Base-by-base conservation (phyloP, 148 eudicot species). In the Spergularia bocconei region DNA sequence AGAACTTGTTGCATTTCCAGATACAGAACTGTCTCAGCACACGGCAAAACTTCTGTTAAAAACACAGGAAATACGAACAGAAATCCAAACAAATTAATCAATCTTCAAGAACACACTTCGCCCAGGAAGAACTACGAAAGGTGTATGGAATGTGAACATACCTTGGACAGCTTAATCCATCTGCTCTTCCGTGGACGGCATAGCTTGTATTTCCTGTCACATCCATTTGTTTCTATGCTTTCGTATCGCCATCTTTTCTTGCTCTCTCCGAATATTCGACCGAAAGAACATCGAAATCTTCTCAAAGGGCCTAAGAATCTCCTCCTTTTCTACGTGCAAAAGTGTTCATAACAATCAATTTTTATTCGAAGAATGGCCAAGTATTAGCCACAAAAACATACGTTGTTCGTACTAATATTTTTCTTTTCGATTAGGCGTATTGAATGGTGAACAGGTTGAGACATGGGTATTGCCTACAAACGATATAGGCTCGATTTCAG, bases 181-280 rank as follows among this genome's bases (percentile, higher is more conserved):
- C 69, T 41, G 39, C 41, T 7, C 52, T 58, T 79, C 72, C 57
- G 51, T 17, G 58, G 69, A 39, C 62, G 69, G 63, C 73, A 59
- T 56, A 76, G 51, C 67, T 62, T 47, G 41, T 72, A 63, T 63
- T 7, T 63, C 57, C 21, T 72, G 19, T 63, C 57, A 38, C 75
- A 38, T 41, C 57, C 80, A 53, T 74, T 74, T 14, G 83, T 54
- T 29, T 67, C 72, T 9, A 81, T 79, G n/a, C 47, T 63, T 53
- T 83, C 82, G 17, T 84, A 88, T 67, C 76, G 78, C 88, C 84
- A 79, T 50, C 78, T 29, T 39, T 69, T 81, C 41, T 61, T 74
- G 52, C 51, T 67, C 66, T 71, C 56, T 38, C 71, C 79, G 11
- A 84, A 78, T 36, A 76, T 11, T 21, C 74, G 58, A 41, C 68